phyloP scores from a whole-genome alignment of 768 basidiomycete species.

The Coprinopsis marcescibilis region DNA sequence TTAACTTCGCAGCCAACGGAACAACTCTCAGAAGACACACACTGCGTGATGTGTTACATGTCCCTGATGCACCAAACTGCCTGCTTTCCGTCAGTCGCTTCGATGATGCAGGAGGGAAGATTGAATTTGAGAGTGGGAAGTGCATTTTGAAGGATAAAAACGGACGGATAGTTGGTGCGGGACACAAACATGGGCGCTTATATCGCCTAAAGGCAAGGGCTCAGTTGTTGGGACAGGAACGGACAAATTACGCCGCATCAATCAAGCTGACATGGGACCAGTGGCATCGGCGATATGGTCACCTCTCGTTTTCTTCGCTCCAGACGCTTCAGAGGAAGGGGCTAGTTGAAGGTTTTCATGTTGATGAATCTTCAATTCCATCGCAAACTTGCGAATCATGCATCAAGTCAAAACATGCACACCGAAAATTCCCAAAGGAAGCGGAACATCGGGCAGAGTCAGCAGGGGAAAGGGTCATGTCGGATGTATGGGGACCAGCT shows the following conservation, averaged over 20 bases:
- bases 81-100: constrained; percentile 17
- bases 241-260: constrained; percentile 9
- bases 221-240: constrained; percentile 2
- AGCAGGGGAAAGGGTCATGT: constrained; percentile 17
- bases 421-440: constrained; percentile 25
- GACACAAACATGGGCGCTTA: constrained; percentile 10
- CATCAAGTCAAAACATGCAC: constrained; percentile 28
- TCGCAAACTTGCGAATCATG: constrained; percentile 26
- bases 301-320: constrained; percentile 18
- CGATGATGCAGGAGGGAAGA: constrained; percentile 15
- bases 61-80: constrained; percentile 18
- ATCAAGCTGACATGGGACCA: constrained; percentile 15
- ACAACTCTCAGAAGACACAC: constrained; percentile 11
- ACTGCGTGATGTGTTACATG: constrained; percentile 16
- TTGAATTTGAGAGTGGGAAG: constrained; percentile 12
- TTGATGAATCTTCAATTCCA: constrained; percentile 14
- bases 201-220: constrained; percentile 16
- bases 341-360: constrained; percentile 17
- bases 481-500: constrained; percentile 29
- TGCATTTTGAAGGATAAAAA: constrained; percentile 13
- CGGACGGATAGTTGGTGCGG: constrained; percentile 11
- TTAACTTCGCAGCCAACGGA: constrained; percentile 16
- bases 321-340: constrained; percentile 13
- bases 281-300: constrained; percentile 20
- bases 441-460: constrained; percentile 17